Base-by-base conservation (phyloP, 2,329 filamentous ascomycete species). In the Xylaria arbuscula region DNA sequence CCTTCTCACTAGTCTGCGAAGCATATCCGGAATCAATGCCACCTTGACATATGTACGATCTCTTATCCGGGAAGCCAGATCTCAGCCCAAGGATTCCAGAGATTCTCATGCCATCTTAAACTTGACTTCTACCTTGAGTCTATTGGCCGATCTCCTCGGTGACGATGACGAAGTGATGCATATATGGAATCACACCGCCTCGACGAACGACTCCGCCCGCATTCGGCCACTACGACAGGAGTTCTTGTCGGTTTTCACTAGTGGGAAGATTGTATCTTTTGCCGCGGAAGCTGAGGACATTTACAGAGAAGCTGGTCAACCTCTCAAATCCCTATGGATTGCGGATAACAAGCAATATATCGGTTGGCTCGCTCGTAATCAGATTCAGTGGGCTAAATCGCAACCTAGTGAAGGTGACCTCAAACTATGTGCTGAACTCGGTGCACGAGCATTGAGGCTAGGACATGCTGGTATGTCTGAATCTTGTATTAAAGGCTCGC, bases 1-100 rank as follows among this genome's bases (percentile, higher is more conserved):
- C 1, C 80, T 98, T 17, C 73, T 92, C 0, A 78, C 81, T 67
- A 93, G 90, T 75, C 81, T 99, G 5, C 86, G 85, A 65, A 97
- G 90, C 76, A 83, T 96, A 17, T 86, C 90, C 2, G 94, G 94
- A 0, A 79, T 97, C 38, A 95, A 93, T 69, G 91, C 92, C n/a
- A 77, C 94, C 34, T 78, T 94, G 10, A 85, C 89, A n/a, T 88
- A 91, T 62, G 81, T 97, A 36, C 89, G 88, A 67, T 83, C 86
- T 22, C 81, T 93, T 19, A 84, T 90, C 8, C 83, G 85, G 56
- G 84, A 87, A 69, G 81, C 81, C 13, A 86, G 83, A 60, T 72
- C 78, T 0, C 79, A 80, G 9, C 69, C 75, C 1, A 76, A 80
- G 62, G 79, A 78, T 28, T 56, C 78, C 0, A 83, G 81, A 67